Conservation (phyloP, 352 stramenopile species). For the Albugo laibachii region DNA sequence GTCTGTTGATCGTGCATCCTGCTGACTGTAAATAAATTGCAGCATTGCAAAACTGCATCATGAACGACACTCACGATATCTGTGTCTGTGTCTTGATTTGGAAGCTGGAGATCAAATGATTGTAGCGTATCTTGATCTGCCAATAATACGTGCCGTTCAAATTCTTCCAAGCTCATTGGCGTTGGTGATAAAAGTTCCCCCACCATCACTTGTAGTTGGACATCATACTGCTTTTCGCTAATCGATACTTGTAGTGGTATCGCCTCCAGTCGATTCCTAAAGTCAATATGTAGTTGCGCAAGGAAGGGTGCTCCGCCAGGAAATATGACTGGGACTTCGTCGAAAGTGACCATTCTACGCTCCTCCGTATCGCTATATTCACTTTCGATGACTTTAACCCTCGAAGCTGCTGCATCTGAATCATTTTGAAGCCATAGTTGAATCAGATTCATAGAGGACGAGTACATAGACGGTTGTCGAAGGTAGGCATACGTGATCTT, state of each 20-base stretch:
- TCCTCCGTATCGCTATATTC: slow-evolving; percentile 6
- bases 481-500: slow-evolving; percentile 48
- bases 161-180: slow-evolving; percentile 52
- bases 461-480: slow-evolving; percentile 33
- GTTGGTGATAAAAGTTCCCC: slow-evolving; percentile 52
- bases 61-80: too few relatives aligned
- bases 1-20: too few relatives aligned
- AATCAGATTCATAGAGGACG: slow-evolving; percentile 43
- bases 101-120: too few relatives aligned
- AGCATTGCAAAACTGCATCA: too few relatives aligned
- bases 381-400: slow-evolving; percentile 14
- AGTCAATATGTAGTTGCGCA: slow-evolving; percentile 72
- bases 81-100: too few relatives aligned
- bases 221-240: slow-evolving; percentile 14
- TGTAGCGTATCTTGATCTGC: too few relatives aligned
- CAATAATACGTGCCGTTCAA: slow-evolving; percentile 15
- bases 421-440: slow-evolving; percentile 55
- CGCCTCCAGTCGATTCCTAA: slow-evolving; percentile 41
- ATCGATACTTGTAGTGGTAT: slow-evolving; percentile 40
- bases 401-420: slow-evolving; percentile 31
- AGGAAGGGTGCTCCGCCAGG: slow-evolving; percentile 49
- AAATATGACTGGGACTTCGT: slow-evolving; percentile 67
- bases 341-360: slow-evolving; percentile 36
- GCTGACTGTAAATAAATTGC: too few relatives aligned
- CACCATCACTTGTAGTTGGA: slow-evolving; percentile 23